Evolutionary conservation across 2,329 filamentous ascomycete genomes (phyloP), one percentile per base, ranked within the genome.

Genomic region (Chaetomiaceae sp.): DNA sequence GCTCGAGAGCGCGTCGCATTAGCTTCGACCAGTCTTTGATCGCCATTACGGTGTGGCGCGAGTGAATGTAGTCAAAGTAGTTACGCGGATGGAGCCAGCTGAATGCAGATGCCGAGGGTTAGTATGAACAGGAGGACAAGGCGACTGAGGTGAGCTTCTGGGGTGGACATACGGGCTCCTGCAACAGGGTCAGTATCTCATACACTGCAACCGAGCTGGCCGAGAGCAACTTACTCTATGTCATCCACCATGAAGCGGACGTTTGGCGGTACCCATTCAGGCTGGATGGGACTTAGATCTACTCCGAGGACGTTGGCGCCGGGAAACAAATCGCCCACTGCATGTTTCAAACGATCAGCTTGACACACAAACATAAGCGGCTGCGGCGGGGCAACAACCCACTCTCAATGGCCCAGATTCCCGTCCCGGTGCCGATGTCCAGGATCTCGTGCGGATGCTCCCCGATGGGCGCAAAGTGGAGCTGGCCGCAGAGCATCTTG

Each of bases 241-340:
- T 84, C 80, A 53, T 84, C 80, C 9, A 84, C 71, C 54, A 81
- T 69, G 62, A 83, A 83, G 14, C 69, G 69, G 12, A 78, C 71
- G 56, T 83, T 83, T 6, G 76, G 71, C 15, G 79, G 80, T 11
- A 82, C 70, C 63, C 66, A 71, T 22, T 63, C 63, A 2, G 70
- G 68, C 49, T 75, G 71, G 20, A 73, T 74, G 3, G 72, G 68
- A 2, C 68, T 70, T 11, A 73, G 53, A 39, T 73, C 69, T 20
- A 68, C 67, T 24, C 68, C 69, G 7, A 69, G 52, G 5, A 72
- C 62, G 32, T 62, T 67, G 4, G 70, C 62, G 38, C 60, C 61
- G 14, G 66, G 65, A 42, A 68, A 71, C 20, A 62, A 48, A 47
- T 73, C 70, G 39, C 65, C 71, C 51, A 70, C 68, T 60, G 62